Evolutionary conservation across 2,329 filamentous ascomycete species (phyloP), one percentile per base, ranked within the genome.

Genomic region (Exophiala oligosperma): DNA sequence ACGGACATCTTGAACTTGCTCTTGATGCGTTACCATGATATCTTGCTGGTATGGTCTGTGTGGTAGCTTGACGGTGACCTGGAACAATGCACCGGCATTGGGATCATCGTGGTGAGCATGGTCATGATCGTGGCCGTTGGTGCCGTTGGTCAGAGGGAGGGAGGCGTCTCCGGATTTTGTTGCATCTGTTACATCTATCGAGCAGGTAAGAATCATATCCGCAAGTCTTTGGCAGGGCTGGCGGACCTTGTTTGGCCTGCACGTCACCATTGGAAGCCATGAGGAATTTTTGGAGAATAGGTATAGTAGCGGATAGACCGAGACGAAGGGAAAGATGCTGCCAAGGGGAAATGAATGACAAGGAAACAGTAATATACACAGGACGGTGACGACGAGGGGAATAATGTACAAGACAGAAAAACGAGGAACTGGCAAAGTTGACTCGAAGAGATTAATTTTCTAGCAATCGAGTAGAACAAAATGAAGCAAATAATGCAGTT

Each of bases 1-100:
- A 66, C 94, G 90, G 68, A 99, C 87, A 80, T 99, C 94, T 76
- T 97, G 94, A 61, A 97, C 88, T 74, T 97, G 93, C 77, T 99
- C 95, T 80, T 96, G 90, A 65, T 88, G 88, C 43, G 91, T 93
- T 56, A 96, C 92, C 84, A 91, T 92, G 67, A 97, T 86, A 72
- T 92, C 85, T 69, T 95, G 89, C 75, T 90, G 87, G 68, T 86
- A 83, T 11, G 90, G 85, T 67, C 87, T 84, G 71, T 92, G 88
- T 55, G 93, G 93, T 58, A 97, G 84, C 73, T 89, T 84, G 69
- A 97, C 86, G 61, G 86, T 89, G 70, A 97, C 80, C 72, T 85
- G 82, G 76, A 88, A 88, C 67, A 87, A 80, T 68, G 77, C 80
- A 79, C 61, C 59, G n/a, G 63, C 59, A 43, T 59, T 59, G 41